phyloP scores from a whole-genome alignment of 805 yeast genomes.

The Cyberlindnera bimundalis region DNA sequence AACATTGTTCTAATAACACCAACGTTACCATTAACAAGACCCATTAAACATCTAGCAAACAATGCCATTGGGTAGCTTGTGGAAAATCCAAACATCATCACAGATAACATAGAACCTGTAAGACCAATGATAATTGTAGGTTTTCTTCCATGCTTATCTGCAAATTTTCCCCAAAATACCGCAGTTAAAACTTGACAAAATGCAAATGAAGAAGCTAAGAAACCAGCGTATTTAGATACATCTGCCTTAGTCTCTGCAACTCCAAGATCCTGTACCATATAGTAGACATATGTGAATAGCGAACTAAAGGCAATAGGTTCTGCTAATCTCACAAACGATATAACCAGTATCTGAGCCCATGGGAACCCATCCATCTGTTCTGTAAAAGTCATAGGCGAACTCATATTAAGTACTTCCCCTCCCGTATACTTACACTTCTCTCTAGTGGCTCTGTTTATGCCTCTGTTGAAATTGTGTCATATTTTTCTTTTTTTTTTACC shows the following conservation, averaged over 20 bases:
- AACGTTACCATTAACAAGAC: slow-evolving; percentile 19
- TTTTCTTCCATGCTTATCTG: slow-evolving; percentile 19
- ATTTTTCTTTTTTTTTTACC: no score
- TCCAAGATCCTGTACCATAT: slow-evolving; percentile 21
- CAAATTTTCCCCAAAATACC: slow-evolving; percentile 19
- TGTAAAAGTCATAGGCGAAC: slow-evolving; percentile 6
- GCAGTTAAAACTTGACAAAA: slow-evolving; percentile 15
- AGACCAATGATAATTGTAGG: slow-evolving; percentile 18
- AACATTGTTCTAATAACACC: slow-evolving; percentile 19
- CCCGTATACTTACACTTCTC: no score
- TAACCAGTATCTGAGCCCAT: slow-evolving; percentile 17
- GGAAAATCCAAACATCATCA: slow-evolving; percentile 18
- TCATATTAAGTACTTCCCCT: no score
- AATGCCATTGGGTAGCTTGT: slow-evolving; percentile 16
- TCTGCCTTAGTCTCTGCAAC: slow-evolving; percentile 19
- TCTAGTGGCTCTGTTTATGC: no score
- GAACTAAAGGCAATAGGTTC: slow-evolving; percentile 24
- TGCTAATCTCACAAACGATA: slow-evolving; percentile 19
- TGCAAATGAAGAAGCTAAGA: slow-evolving; percentile 18
- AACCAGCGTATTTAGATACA: slow-evolving; percentile 20
- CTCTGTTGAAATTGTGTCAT: no score
- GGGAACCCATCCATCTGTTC: slow-evolving; percentile 21
- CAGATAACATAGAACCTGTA: slow-evolving; percentile 11
- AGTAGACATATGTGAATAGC: slow-evolving; percentile 21
- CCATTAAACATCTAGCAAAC: slow-evolving; percentile 17